phyloP scores from a whole-genome alignment of 768 basidiomycete species.

The Pleurotus citrinopileatus region DNA sequence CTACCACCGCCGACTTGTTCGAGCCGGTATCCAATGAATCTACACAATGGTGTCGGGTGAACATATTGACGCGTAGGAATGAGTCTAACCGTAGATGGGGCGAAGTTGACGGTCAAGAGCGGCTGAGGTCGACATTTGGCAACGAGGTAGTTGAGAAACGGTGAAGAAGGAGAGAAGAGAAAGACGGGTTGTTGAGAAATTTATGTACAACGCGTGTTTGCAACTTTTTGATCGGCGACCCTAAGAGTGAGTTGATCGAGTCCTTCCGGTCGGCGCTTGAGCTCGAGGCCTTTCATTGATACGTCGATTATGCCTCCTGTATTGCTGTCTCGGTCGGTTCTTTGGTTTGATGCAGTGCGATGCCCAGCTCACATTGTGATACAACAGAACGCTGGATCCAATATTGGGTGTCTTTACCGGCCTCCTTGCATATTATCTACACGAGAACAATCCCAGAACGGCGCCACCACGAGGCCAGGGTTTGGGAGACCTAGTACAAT shows the following conservation, averaged over 20 bases:
- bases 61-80: conserved; percentile 4
- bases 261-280: conserved; percentile 9
- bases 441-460: conserved; percentile 78
- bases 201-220: conserved; percentile 7
- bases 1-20: conserved; percentile 81
- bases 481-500: conserved; percentile 50
- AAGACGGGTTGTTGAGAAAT: conserved; percentile 10
- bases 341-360: not conserved
- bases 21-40: conserved; percentile 86
- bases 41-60: conserved; percentile 25
- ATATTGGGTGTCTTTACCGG: conserved; percentile 78
- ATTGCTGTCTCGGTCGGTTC: conserved; percentile 49
- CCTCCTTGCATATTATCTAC: conserved; percentile 71
- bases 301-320: conserved; percentile 40
- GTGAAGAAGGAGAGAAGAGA: not conserved
- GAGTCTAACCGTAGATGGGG: conserved; percentile 72
- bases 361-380: conserved; percentile 10
- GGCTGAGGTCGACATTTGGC: conserved; percentile 42
- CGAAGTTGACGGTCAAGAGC: conserved; percentile 81
- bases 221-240: conserved; percentile 14
- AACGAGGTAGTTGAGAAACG: conserved; percentile 9
- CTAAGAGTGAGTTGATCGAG: conserved; percentile 5
- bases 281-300: conserved; percentile 8
- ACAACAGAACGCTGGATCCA: conserved; percentile 61
- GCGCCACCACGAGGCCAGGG: conserved; percentile 54